These are phyloP conservation scores for Paramecium pentaurelia DNA, from an alignment of 73 alveolate genomes.

Conservation along the genomic window DNA sequence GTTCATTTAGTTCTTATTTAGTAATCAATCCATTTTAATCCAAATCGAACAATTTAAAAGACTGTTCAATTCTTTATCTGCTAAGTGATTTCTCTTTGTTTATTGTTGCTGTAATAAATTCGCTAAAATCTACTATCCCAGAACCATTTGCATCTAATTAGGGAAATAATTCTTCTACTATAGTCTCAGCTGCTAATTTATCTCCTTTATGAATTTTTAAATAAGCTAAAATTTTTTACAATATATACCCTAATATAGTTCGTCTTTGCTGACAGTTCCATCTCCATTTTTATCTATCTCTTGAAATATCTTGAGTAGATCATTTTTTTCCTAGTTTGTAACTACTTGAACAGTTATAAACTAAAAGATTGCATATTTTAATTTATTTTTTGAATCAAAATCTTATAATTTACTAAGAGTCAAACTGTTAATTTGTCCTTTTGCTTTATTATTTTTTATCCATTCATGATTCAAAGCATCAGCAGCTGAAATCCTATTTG, in stretches of 20 bases:
- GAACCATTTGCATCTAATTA: slow-evolving; percentile 38
- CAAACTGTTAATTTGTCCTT: background rate
- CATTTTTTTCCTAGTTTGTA: background rate
- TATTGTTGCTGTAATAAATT: slow-evolving; percentile 16
- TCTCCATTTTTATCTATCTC: slow-evolving; percentile 46
- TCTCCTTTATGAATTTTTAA: background rate
- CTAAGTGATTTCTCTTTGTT: background rate
- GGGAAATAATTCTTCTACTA: slow-evolving; percentile 31
- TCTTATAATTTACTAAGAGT: slow-evolving; percentile 10
- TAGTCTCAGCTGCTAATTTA: background rate
- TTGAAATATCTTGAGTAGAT: background rate
- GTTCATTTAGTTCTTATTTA: background rate
- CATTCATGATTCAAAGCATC: slow-evolving; percentile 47
- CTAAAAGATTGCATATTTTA: slow-evolving; percentile 30
- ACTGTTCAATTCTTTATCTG: slow-evolving; percentile 25
- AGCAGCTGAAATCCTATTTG: slow-evolving; percentile 45
- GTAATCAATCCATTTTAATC: slow-evolving; percentile 42
- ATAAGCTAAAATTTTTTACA: background rate
- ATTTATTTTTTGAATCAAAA: slow-evolving; percentile 46
- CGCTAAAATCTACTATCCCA: slow-evolving; percentile 39
- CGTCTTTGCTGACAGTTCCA: slow-evolving; percentile 49
- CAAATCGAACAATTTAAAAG: slow-evolving; percentile 33
- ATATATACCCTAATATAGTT: background rate
- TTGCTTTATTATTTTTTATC: slow-evolving; percentile 36
- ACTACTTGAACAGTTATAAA: slow-evolving; percentile 12